Evolutionary conservation across 306 rosid genomes (phyloP).

Genomic region (Ziziphus jujuba): DNA sequence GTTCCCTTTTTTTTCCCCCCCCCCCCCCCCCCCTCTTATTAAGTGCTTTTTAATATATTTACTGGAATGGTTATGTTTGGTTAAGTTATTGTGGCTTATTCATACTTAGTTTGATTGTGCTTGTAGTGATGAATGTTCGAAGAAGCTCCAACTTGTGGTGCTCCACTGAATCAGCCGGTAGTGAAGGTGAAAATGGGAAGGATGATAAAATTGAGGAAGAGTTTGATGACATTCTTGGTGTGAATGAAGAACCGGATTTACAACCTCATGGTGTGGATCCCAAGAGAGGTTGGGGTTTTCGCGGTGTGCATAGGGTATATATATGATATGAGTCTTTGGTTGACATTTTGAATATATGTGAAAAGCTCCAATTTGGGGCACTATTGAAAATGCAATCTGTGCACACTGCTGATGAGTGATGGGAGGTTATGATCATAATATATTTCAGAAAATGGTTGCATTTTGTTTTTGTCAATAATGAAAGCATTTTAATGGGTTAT

Average conservation of each 20-base stretch:
- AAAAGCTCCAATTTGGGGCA: too few relatives aligned
- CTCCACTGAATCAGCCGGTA: conserved; percentile 38
- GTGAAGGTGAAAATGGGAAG: conserved; percentile 30
- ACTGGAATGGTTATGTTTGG: not conserved
- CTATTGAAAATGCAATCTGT: too few relatives aligned
- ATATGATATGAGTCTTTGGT: not conserved
- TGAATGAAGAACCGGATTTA: conserved; percentile 24
- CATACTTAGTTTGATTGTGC: conserved; percentile 23
- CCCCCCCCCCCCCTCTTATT: too few relatives aligned
- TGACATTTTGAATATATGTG: too few relatives aligned
- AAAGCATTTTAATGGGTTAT: conserved; percentile 6
- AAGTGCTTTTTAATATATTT: conserved; percentile 17
- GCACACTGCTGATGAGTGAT: too few relatives aligned
- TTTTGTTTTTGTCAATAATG: conserved; percentile 9
- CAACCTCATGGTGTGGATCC: conserved; percentile 89
- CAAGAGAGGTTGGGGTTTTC: conserved; percentile 81
- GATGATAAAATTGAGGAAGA: conserved; percentile 34
- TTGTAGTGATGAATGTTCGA: conserved; percentile 37
- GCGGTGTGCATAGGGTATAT: conserved; percentile 95
- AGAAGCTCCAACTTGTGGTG: conserved; percentile 45
- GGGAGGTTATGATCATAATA: too few relatives aligned
- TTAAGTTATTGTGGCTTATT: conserved; percentile 5
- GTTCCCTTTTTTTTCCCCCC: not conserved
- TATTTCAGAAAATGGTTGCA: too few relatives aligned
- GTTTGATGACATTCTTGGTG: conserved; percentile 49